Conservation (phyloP, 78 protist genomes). For the Anaeramoeba ignava region DNA sequence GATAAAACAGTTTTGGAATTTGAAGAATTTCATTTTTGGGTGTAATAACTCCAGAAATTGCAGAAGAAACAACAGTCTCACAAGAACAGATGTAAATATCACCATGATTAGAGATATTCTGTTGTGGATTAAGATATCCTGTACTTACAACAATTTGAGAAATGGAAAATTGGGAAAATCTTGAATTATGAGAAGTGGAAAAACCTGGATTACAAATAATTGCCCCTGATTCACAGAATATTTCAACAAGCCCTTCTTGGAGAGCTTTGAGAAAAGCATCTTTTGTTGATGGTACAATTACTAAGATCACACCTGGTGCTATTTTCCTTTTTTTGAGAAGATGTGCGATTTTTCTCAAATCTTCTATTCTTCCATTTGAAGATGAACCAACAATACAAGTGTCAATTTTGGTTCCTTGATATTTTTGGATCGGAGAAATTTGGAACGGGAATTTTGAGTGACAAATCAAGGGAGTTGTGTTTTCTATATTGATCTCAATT, state of each 20-base stretch:
- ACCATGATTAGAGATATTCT: conserved; percentile 45
- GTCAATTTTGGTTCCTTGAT: conserved; percentile 9
- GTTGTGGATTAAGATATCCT: conserved; percentile 78
- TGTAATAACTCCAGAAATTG: conserved; percentile 56
- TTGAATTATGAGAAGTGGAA: not conserved
- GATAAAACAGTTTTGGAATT: too few relatives aligned
- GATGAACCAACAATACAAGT: conserved; percentile 44
- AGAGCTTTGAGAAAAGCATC: not conserved
- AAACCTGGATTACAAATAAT: conserved; percentile 28
- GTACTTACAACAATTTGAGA: conserved; percentile 36
- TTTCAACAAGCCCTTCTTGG: not conserved
- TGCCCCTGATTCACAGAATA: conserved; percentile 34
- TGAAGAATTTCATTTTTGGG: too few relatives aligned
- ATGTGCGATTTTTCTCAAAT: conserved; percentile 35
- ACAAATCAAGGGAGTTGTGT: conserved; percentile 38
- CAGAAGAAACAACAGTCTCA: conserved; percentile 69
- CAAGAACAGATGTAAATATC: conserved; percentile 72
- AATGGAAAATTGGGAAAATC: not conserved
- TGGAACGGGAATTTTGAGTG: not conserved
- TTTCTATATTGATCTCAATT: conserved; percentile 25
- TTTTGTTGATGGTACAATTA: not conserved
- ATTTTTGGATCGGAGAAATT: not conserved
- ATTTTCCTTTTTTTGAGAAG: conserved; percentile 28
- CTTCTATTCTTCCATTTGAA: conserved; percentile 44
- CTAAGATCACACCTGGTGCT: not conserved